phyloP scores from a whole-genome alignment of 1,139 yeast genomes.

The Nakaseomyces nivariensis region DNA sequence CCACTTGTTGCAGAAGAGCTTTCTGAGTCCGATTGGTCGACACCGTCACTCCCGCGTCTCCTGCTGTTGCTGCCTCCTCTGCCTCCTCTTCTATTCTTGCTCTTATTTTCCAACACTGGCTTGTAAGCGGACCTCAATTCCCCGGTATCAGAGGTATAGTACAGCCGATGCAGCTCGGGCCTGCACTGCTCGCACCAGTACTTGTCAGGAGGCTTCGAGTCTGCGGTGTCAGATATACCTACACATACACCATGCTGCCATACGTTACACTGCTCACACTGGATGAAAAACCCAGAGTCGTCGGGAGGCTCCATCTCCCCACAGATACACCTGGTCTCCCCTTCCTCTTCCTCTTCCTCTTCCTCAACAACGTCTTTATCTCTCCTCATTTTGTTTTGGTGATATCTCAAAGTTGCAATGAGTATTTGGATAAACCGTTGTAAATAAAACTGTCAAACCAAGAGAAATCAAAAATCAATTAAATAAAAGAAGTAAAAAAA shows the following conservation, averaged over 20 bases:
- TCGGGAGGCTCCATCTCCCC: conserved; percentile 49
- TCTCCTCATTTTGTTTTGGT: conserved; percentile 6
- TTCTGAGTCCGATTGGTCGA: neutral
- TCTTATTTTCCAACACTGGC: conserved; percentile 31
- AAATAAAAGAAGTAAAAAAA: too few relatives aligned
- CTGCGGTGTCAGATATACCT: conserved; percentile 46
- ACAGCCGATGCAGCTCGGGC: conserved; percentile 62
- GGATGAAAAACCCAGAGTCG: conserved; percentile 56
- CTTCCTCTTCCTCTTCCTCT: conserved; percentile 40
- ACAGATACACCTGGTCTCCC: conserved; percentile 84
- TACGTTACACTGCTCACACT: conserved; percentile 83
- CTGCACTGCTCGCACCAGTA: conserved; percentile 89
- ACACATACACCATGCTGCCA: conserved; percentile 99
- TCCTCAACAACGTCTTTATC: conserved; percentile 6
- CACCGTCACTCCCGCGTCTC: neutral
- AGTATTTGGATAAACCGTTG: too few relatives aligned
- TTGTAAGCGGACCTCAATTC: conserved; percentile 33
- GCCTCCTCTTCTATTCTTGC: conserved; percentile 11
- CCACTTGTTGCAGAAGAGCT: neutral
- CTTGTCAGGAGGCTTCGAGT: conserved; percentile 68
- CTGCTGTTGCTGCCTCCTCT: neutral
- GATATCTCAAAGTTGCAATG: neutral
- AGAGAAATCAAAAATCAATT: too few relatives aligned
- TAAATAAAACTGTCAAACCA: too few relatives aligned
- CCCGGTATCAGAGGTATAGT: conserved; percentile 34